Evolutionary conservation across 352 stramenopile species (phyloP), one percentile per base, ranked within the genome.

Genomic region (Lagenidium giganteum): DNA sequence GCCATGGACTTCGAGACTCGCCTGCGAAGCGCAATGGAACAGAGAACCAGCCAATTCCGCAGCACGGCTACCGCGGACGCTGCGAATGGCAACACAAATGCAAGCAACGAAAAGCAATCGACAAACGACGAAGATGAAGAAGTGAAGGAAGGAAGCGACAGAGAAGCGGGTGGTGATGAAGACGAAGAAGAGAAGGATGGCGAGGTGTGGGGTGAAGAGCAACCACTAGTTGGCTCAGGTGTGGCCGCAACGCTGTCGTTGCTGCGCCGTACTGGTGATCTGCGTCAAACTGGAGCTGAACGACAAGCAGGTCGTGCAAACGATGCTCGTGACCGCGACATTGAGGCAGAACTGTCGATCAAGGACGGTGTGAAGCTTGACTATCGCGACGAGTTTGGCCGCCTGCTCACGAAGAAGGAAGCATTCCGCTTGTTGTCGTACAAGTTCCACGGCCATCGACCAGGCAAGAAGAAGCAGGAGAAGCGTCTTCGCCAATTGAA

Each of bases 391-490:
- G 93, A 98, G 41, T 93, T 97, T 64, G 96, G 96, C 5, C 88
- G 93, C 3, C 59, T 98, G 29, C 67, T 99, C 8, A 99, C 96
- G 6, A 88, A 96, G 34, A 99, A 98, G 59, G 96, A 99, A 63
- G 95, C 96, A 1, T 99, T 98, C 78, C 91, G 96, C 23, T 73
- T 98, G 57, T 67, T 99, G 23, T 98, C 89, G 64, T 98, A 99
- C 76, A 96, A 97, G 55, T 99, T 99, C 69, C 96, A 99, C 63
- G 96, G 96, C 20, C 93, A 98, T 54, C 93, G 92, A 5, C 96
- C 92, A 5, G 90, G 87, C 6, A 98, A 98, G 68, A 98, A 98
- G 63, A 98, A 98, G 55, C 86, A 98, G 54, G 96, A 98, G 56
- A 98, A 98, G 59, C 76, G 88, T 2, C 48, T 95, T 25, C 90